Evolutionary conservation across 495 filamentous ascomycete genomes (phyloP).

Genomic region (Saxispiralis lemnorum): DNA sequence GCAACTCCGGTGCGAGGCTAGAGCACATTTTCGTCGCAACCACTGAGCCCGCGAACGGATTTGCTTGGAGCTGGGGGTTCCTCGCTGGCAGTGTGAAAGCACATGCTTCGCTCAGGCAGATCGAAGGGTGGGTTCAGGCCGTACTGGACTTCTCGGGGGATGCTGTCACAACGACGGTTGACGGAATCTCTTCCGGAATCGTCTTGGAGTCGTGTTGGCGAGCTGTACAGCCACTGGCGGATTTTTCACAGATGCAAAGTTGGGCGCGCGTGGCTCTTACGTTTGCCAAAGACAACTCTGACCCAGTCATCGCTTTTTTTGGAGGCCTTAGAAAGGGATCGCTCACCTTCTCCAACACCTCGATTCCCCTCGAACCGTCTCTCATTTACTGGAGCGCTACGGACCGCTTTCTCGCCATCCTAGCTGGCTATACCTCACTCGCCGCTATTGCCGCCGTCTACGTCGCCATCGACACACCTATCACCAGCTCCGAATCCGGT

Average conservation of each 20-base stretch:
- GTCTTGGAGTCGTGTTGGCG: not conserved
- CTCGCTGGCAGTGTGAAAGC: slow-evolving; percentile 5
- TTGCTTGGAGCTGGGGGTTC: slow-evolving; percentile 8
- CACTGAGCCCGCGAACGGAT: not conserved
- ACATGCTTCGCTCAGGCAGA: slow-evolving; percentile 8
- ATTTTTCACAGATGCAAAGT: not conserved
- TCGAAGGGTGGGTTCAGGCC: slow-evolving; percentile 3
- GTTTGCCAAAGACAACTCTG: not conserved
- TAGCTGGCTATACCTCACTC: slow-evolving; percentile 62
- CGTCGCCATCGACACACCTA: slow-evolving; percentile 46
- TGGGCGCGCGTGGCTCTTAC: not conserved
- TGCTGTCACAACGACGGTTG: slow-evolving; percentile 4
- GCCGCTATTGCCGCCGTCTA: slow-evolving; percentile 60
- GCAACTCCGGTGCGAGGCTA: slow-evolving; percentile 3
- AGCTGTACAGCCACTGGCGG: not conserved
- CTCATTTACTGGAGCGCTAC: slow-evolving; percentile 59
- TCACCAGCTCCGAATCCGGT: slow-evolving; percentile 44
- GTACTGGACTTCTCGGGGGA: slow-evolving; percentile 1
- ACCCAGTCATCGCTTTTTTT: slow-evolving; percentile 5
- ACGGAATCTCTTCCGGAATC: slow-evolving; percentile 8
- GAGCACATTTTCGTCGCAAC: slow-evolving; percentile 1
- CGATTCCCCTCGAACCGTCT: slow-evolving; percentile 33
- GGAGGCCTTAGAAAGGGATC: slow-evolving; percentile 1
- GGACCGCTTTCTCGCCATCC: slow-evolving; percentile 63
- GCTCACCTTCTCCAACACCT: slow-evolving; percentile 4